phyloP scores from a whole-genome alignment of 139 green algal species.

The Zygnema circumcarinatum region DNA sequence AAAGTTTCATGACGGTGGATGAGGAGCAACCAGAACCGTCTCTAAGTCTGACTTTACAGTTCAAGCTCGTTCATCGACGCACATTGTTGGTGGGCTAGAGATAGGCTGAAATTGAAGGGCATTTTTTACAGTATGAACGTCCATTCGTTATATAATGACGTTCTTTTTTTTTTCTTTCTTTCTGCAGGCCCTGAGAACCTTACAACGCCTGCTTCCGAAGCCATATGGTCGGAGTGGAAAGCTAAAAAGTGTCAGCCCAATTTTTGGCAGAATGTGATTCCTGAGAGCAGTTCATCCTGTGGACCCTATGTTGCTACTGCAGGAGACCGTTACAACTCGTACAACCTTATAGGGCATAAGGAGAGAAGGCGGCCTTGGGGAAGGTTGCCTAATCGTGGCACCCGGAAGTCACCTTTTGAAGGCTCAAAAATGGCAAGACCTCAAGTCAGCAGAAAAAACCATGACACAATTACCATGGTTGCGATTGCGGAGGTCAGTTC shows the following conservation, averaged over 20 bases:
- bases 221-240: conserved; percentile 52
- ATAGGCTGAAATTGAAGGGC: too few species aligned
- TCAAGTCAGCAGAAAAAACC: conserved; percentile 19
- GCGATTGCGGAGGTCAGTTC: conserved; percentile 64
- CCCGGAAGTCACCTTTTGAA: neutral
- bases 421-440: neutral
- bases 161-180: neutral
- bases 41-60: too few species aligned
- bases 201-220: conserved; percentile 50
- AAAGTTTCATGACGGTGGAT: too few species aligned
- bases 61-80: too few species aligned
- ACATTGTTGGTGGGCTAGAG: too few species aligned
- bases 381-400: too few species aligned
- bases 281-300: conserved; percentile 64
- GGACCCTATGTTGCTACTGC: too few species aligned
- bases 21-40: too few species aligned
- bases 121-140: too few species aligned
- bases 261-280: conserved; percentile 69
- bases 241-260: conserved; percentile 74
- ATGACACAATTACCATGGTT: conserved; percentile 82
- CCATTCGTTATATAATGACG: too few species aligned
- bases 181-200: conserved; percentile 57
- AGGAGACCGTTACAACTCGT: too few species aligned
- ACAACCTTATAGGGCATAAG: too few species aligned
- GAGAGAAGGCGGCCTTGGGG: conserved; percentile 21